These are phyloP conservation scores for Dunaliella sp. DNA, from an alignment of 139 green algal species.

Conservation along the genomic window DNA sequence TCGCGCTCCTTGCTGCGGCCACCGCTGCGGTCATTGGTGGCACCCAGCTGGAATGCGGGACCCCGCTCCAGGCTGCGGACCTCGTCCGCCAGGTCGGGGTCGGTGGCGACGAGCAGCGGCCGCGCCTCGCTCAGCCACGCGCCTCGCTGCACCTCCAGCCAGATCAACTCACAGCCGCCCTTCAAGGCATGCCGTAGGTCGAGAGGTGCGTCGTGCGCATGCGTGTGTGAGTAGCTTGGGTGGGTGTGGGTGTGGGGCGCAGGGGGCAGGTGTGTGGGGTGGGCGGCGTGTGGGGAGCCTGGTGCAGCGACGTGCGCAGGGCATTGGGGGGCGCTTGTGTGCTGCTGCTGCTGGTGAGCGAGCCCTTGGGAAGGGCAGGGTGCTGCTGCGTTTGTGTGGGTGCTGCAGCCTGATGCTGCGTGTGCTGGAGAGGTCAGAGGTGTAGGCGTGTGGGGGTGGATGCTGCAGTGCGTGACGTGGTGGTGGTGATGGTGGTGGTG, in stretches of 20 bases:
- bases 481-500: not conserved
- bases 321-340: not conserved
- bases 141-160: constrained; percentile 40
- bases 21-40: not conserved
- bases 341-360: not conserved
- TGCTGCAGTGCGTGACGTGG: not conserved
- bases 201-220: no score
- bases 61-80: not conserved
- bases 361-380: no score
- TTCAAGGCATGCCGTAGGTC: no score
- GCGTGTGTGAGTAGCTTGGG: no score
- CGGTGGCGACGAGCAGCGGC: constrained; percentile 49
- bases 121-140: constrained; percentile 31
- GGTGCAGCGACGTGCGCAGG: not conserved
- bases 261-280: not conserved
- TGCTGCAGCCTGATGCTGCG: no score
- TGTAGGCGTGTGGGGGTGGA: no score
- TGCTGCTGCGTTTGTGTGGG: not conserved
- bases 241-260: no score
- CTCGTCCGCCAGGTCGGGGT: constrained; percentile 33
- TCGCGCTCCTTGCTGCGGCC: not conserved
- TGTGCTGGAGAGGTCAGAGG: no score
- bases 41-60: not conserved
- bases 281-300: not conserved
- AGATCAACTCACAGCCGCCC: constrained; percentile 30